A percentile compares a stretch with the other conserved stretches of the same genome.
Evolutionary conservation across 2,329 filamentous ascomycete genomes (phyloP).

Genomic region (Botrytis tulipae): DNA sequence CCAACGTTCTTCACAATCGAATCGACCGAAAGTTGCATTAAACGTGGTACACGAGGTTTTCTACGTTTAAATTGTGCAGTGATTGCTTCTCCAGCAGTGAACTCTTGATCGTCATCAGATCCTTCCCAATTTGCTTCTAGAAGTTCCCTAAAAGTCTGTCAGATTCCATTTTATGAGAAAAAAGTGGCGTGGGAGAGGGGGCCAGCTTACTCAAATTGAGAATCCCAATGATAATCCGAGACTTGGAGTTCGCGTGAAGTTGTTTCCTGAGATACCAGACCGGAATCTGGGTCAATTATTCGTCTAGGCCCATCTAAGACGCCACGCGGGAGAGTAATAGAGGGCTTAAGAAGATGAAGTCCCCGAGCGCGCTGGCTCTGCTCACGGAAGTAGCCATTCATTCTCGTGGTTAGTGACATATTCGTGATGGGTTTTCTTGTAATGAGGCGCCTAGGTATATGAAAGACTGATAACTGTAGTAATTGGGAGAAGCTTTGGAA

Average conservation of each 20-base stretch:
- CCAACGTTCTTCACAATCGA: not conserved
- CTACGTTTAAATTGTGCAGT: not conserved
- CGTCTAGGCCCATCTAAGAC: not conserved
- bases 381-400: not conserved
- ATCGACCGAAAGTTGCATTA: not conserved
- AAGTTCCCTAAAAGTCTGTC: not conserved
- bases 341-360: not conserved
- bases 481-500: not conserved
- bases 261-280: constrained; percentile 1
- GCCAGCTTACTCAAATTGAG: not conserved
- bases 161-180: not conserved
- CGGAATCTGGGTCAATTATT: not conserved
- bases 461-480: not conserved
- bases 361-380: not conserved
- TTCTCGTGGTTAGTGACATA: not conserved
- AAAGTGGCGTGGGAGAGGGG: too few relatives aligned
- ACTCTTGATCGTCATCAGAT: not conserved
- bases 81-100: not conserved
- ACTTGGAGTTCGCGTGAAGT: not conserved
- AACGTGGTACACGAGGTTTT: not conserved
- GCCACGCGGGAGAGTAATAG: not conserved
- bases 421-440: not conserved
- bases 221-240: not conserved
- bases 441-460: not conserved
- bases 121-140: not conserved